Percentiles rank a stretch among this genome's conserved stretches.
Evolutionary conservation across 1,284 basidiomycete genomes (phyloP).

Genomic region (Cutaneotrichosporon cutaneum): DNA sequence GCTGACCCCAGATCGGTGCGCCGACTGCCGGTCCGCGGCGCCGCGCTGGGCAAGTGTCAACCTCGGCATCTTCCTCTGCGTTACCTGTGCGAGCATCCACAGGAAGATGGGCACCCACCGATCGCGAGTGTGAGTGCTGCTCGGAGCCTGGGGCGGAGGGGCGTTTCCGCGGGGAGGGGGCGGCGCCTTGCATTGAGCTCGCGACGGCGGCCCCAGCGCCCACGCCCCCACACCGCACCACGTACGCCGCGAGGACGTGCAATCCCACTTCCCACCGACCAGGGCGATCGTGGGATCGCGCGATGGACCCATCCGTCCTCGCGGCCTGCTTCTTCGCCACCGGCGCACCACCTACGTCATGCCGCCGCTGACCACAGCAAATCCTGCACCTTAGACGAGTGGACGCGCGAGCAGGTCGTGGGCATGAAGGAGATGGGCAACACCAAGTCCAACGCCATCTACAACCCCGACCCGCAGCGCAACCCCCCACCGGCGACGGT

Average conservation of each 20-base stretch:
- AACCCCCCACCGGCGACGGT: constrained; percentile 45
- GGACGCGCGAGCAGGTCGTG: constrained; percentile 48
- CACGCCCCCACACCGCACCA: neutral
- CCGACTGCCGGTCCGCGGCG: constrained; percentile 47
- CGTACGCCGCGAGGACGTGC: neutral
- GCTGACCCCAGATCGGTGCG: constrained; percentile 41
- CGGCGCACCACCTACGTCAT: neutral
- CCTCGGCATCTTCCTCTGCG: constrained; percentile 49
- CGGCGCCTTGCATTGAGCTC: neutral
- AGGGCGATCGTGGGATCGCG: neutral
- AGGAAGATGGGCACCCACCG: constrained; percentile 51
- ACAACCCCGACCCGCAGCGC: constrained; percentile 47
- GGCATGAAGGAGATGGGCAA: constrained; percentile 46
- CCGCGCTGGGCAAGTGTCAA: constrained; percentile 52
- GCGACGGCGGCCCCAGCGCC: neutral
- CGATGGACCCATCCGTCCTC: neutral
- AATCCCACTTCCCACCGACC: neutral
- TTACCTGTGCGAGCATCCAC: constrained; percentile 46
- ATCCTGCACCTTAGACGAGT: constrained; percentile 51
- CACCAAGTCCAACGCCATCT: constrained; percentile 42
- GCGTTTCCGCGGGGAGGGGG: neutral
- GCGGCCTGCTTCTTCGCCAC: neutral
- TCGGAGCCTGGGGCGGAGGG: neutral
- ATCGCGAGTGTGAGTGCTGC: constrained; percentile 46
- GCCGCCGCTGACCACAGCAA: constrained; percentile 31